phyloP scores from a whole-genome alignment of 2,329 filamentous ascomycete species.

The Aspergillus quadrilineatus region DNA sequence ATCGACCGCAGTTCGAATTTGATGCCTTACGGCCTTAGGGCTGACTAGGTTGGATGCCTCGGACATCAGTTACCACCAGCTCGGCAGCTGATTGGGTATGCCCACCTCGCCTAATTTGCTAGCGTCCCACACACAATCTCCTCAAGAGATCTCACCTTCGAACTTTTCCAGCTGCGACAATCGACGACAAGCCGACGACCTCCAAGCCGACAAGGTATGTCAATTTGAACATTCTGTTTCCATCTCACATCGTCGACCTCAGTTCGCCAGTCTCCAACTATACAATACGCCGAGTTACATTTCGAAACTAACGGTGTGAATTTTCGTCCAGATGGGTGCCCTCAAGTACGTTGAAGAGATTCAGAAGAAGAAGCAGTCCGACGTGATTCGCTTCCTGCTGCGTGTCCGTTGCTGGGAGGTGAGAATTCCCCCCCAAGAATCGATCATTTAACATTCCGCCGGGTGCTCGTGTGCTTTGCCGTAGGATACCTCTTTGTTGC shows the following conservation, averaged over 20 bases:
- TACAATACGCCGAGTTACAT: not conserved
- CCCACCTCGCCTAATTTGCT: slow-evolving; percentile 41
- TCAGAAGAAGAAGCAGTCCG: slow-evolving; percentile 99
- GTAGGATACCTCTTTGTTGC: slow-evolving; percentile 28
- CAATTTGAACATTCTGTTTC: slow-evolving; percentile 4
- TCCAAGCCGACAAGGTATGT: slow-evolving; percentile 47
- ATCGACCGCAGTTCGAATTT: not conserved
- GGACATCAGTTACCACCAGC: slow-evolving; percentile 5
- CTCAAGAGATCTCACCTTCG: slow-evolving; percentile 31
- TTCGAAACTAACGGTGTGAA: slow-evolving; percentile 6
- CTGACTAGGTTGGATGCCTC: slow-evolving; percentile 4
- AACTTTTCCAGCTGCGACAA: slow-evolving; percentile 41
- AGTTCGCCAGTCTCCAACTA: slow-evolving; percentile 13
- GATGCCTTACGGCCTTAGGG: slow-evolving; percentile 17
- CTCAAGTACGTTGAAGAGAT: slow-evolving; percentile 99
- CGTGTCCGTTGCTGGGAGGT: slow-evolving; percentile 99
- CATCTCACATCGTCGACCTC: not conserved
- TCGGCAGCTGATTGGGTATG: slow-evolving; percentile 24
- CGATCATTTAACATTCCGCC: slow-evolving; percentile 40
- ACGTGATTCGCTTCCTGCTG: slow-evolving; percentile 99
- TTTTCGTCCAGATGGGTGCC: slow-evolving; percentile 78
- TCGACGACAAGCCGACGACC: slow-evolving; percentile 44
- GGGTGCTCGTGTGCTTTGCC: slow-evolving; percentile 37
- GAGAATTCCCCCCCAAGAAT: slow-evolving; percentile 42
- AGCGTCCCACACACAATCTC: slow-evolving; percentile 46